Conservation (phyloP, 768 basidiomycete genomes). For the Tulasnella sp. region DNA sequence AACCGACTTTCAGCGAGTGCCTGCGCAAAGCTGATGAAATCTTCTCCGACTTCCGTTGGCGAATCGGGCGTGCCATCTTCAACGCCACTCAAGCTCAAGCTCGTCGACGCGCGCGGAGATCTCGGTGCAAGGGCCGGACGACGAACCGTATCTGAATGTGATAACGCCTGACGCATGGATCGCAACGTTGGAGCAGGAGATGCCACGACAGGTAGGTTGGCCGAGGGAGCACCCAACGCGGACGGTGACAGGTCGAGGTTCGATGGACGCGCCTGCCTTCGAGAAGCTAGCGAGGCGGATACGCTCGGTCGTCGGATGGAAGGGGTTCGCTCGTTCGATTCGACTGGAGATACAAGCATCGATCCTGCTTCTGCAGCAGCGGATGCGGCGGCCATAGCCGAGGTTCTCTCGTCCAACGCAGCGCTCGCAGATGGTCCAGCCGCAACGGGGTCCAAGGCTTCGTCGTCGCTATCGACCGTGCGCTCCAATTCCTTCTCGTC, state of each 20-base stretch:
- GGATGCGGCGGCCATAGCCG: background rate
- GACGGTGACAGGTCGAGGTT: background rate
- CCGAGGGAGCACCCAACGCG: background rate
- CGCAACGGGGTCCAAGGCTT: conserved; percentile 77
- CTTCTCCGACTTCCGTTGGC: conserved; percentile 16
- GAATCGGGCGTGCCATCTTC: conserved; percentile 19
- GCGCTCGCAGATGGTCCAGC: conserved; percentile 47
- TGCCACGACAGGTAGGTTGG: background rate
- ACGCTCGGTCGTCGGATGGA: background rate
- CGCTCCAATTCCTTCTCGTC: conserved; percentile 58
- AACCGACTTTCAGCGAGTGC: conserved; percentile 21
- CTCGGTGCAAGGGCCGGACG: background rate
- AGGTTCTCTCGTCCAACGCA: background rate
- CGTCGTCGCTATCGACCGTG: conserved; percentile 73
- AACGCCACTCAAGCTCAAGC: conserved; percentile 12
- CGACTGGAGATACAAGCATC: background rate
- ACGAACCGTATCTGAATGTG: background rate
- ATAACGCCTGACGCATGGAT: background rate
- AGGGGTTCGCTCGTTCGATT: background rate
- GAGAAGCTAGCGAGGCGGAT: background rate
- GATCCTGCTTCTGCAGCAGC: background rate
- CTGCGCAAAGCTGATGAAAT: conserved; percentile 27
- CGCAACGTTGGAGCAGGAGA: background rate
- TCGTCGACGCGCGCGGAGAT: conserved; percentile 21
- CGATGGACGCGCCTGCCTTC: background rate